A percentile compares a stretch with the other conserved stretches of the same genome.
These are phyloP conservation scores for Metarhizium album DNA, from an alignment of 2,329 filamentous ascomycete genomes.

Conservation along the genomic window DNA sequence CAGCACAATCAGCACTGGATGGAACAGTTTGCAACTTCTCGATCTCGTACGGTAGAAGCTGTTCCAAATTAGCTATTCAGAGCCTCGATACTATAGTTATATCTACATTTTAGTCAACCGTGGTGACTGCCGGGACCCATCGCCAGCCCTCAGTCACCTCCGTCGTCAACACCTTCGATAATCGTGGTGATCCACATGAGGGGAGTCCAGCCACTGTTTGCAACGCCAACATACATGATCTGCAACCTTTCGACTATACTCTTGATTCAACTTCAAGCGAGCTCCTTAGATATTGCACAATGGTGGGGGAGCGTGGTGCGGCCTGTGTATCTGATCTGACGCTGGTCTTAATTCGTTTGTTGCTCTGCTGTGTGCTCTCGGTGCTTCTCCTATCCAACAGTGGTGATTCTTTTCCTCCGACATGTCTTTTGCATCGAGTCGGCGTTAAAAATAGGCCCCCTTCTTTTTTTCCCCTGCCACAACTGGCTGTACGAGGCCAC, in stretches of 20 bases:
- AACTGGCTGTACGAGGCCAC: background rate
- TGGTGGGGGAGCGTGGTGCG: background rate
- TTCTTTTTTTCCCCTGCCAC: background rate
- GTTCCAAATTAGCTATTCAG: no score
- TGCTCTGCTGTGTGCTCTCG: background rate
- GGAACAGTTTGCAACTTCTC: no score
- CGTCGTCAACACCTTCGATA: background rate
- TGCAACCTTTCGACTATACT: background rate
- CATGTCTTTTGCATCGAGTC: background rate
- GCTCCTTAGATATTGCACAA: background rate
- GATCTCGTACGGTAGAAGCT: no score
- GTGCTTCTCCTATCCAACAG: background rate
- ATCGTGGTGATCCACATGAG: background rate
- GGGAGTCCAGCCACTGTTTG: background rate
- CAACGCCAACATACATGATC: background rate
- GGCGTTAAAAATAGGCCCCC: background rate
- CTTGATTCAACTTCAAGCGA: background rate
- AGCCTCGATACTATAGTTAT: no score
- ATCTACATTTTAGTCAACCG: no score
- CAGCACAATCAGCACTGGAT: no score
- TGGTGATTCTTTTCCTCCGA: background rate
- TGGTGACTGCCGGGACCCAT: no score
- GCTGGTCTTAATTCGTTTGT: background rate
- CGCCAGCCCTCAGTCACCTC: background rate
- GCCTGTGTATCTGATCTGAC: background rate